Percentiles rank a stretch among this genome's conserved stretches.
Conservation (phyloP, 1,139 yeast genomes). For the Kodamaea plutei region DNA sequence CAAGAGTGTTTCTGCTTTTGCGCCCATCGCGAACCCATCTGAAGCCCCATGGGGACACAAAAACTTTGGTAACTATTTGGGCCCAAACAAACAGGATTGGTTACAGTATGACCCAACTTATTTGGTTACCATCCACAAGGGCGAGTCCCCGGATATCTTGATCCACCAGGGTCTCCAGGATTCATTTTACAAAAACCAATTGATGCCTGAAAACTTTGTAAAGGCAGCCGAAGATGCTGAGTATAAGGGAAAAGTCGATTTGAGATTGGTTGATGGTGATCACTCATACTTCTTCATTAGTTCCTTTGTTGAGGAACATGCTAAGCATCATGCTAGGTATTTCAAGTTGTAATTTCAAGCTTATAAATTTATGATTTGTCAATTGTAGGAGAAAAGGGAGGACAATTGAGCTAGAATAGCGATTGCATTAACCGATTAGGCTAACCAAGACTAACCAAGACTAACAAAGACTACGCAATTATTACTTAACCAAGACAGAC, state of each 20-base stretch:
- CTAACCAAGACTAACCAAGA: too few species aligned
- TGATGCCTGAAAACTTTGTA: conserved; percentile 71
- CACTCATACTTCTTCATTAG: conserved; percentile 88
- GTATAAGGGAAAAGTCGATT: conserved; percentile 58
- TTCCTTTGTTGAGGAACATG: conserved; percentile 78
- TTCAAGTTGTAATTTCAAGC: conserved; percentile 42
- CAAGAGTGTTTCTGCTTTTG: conserved; percentile 83
- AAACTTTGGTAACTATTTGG: conserved; percentile 76
- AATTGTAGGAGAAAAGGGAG: background rate
- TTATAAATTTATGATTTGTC: background rate
- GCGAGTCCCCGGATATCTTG: conserved; percentile 54
- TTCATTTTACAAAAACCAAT: conserved; percentile 67
- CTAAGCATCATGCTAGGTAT: conserved; percentile 79
- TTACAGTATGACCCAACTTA: conserved; percentile 74
- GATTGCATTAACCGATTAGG: too few species aligned
- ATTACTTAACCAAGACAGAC: too few species aligned
- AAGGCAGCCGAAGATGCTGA: conserved; percentile 58
- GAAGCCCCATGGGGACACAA: conserved; percentile 79
- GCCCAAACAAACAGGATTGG: conserved; percentile 60
- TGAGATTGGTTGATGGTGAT: conserved; percentile 76
- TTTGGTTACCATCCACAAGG: conserved; percentile 54
- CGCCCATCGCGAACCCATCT: conserved; percentile 83
- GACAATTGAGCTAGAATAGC: too few species aligned
- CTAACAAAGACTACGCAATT: too few species aligned
- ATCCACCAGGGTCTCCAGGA: conserved; percentile 84